These are phyloP conservation scores for Globisporangium irregulare DNA, from an alignment of 352 stramenopile genomes.

Conservation along the genomic window DNA sequence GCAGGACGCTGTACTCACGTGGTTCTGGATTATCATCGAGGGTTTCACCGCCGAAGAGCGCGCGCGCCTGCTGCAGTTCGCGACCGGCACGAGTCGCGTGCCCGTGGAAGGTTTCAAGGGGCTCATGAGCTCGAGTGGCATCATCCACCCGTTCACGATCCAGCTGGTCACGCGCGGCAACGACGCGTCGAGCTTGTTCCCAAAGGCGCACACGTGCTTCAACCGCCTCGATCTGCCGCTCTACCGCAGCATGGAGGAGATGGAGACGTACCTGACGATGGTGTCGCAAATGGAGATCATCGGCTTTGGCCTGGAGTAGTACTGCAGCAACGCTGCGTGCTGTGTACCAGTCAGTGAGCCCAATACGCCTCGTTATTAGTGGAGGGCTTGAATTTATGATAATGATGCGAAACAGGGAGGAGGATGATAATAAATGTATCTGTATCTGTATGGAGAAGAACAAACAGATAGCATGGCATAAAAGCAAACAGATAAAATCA, in stretches of 20 bases:
- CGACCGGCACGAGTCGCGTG: constrained; percentile 72
- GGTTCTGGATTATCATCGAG: constrained; percentile 73
- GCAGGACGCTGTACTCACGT: constrained; percentile 50
- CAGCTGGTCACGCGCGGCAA: constrained; percentile 54
- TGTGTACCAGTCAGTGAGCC: not conserved
- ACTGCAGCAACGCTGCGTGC: not conserved
- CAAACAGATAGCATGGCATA: constrained; percentile 3
- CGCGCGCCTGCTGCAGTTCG: constrained; percentile 70
- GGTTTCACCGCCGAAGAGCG: constrained; percentile 63
- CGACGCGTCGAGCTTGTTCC: constrained; percentile 46
- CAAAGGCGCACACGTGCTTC: constrained; percentile 84
- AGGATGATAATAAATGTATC: not conserved
- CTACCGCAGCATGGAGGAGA: constrained; percentile 61
- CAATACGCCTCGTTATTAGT: not conserved
- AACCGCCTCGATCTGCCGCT: constrained; percentile 78
- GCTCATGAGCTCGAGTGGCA: constrained; percentile 76
- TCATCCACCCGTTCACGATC: constrained; percentile 79
- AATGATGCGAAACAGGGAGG: not conserved
- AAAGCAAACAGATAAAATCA: constrained; percentile 8
- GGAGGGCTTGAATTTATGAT: not conserved
- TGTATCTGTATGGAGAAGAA: not conserved
- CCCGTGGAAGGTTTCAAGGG: constrained; percentile 80
- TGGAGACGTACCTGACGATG: constrained; percentile 76
- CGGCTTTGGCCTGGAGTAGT: constrained; percentile 71
- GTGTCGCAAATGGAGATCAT: constrained; percentile 82